Percentiles rank a stretch among this genome's conserved stretches.
Evolutionary conservation across 805 yeast genomes (phyloP).

Genomic region (Metschnikowia dekortorum): DNA sequence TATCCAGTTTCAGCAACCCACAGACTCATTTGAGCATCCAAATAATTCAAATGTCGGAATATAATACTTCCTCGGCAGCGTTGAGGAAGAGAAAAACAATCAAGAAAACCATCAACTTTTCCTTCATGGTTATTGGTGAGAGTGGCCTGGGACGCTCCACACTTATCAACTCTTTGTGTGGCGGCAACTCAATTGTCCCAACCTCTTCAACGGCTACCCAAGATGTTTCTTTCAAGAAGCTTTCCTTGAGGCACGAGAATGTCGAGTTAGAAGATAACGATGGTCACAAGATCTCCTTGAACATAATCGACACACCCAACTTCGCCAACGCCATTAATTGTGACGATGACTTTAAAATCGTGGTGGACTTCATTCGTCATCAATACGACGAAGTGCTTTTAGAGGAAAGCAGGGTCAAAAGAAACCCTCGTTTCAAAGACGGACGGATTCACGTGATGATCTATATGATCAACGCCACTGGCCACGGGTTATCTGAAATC

Average conservation of each 20-base stretch:
- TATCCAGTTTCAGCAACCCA: neutral
- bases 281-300: constrained; percentile 74
- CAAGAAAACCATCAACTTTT: constrained; percentile 81
- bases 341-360: constrained; percentile 58
- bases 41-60: constrained; percentile 13
- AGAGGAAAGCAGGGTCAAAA: constrained; percentile 75
- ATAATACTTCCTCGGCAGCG: constrained; percentile 35
- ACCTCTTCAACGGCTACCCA: constrained; percentile 59
- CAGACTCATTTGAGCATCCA: neutral
- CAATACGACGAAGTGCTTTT: constrained; percentile 79
- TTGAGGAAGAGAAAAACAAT: constrained; percentile 67
- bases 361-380: constrained; percentile 75
- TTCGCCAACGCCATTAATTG: constrained; percentile 75
- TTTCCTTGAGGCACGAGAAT: constrained; percentile 68
- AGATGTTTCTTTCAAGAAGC: constrained; percentile 43
- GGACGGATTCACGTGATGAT: constrained; percentile 68
- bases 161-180: constrained; percentile 85
- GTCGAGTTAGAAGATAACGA: constrained; percentile 86
- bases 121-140: constrained; percentile 82
- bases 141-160: constrained; percentile 90
- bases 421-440: constrained; percentile 82
- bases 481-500: constrained; percentile 41
- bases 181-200: constrained; percentile 72
- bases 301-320: constrained; percentile 79
- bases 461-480: constrained; percentile 43